These are phyloP conservation scores for Cryptosporidium viatorum DNA, from an alignment of 169 alveolate genomes.

Conservation along the genomic window DNA sequence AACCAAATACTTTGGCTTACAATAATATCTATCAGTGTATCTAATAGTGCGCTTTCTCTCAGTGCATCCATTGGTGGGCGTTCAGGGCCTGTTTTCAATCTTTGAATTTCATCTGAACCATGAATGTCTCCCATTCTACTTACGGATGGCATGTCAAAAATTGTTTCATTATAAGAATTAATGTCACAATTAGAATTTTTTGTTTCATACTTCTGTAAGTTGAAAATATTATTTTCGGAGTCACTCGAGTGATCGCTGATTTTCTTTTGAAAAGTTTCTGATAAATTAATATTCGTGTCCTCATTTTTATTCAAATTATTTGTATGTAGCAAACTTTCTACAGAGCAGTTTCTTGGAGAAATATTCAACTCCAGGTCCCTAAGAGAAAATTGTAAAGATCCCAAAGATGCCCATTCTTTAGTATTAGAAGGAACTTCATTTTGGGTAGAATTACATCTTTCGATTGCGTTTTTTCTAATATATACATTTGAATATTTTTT, in stretches of 20 bases:
- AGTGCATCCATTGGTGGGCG: conserved; percentile 76
- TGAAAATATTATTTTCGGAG: background rate
- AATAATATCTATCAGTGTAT: conserved; percentile 55
- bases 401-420: conserved; percentile 65
- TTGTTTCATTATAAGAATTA: conserved; percentile 44
- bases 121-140: conserved; percentile 74
- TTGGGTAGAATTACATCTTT: background rate
- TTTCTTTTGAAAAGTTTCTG: background rate
- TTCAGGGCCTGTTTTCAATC: conserved; percentile 68
- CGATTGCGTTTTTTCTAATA: background rate
- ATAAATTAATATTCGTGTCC: background rate
- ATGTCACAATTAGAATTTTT: conserved; percentile 10
- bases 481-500: background rate
- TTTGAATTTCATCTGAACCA: conserved; percentile 60
- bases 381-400: conserved; percentile 61
- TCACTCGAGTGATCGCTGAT: background rate
- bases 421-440: conserved; percentile 16
- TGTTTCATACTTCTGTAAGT: conserved; percentile 3
- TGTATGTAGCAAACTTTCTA: background rate
- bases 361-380: conserved; percentile 35
- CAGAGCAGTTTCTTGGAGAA: background rate
- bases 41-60: conserved; percentile 73
- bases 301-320: background rate
- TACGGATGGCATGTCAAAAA: conserved; percentile 75
- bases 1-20: conserved; percentile 58